Base-by-base conservation (phyloP, 352 stramenopile species). In the Phytophthora sojae region DNA sequence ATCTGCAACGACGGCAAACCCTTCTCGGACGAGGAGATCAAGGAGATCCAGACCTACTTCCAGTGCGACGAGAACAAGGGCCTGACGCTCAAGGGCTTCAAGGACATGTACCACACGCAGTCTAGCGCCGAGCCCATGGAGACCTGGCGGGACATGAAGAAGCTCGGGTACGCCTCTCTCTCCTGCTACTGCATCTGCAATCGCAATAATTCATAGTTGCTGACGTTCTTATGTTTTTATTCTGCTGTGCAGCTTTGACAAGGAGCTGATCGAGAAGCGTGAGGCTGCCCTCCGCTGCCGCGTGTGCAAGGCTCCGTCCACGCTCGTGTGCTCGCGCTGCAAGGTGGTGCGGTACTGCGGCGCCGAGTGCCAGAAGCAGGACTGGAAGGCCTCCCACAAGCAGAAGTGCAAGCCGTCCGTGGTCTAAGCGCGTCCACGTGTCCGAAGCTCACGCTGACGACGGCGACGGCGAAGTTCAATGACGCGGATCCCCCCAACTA, bases 101-200 rank as follows among this genome's bases (percentile, higher is more conserved):
- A 95, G 79, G 89, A 96, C 70, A 96, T 96, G 88, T 96, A 96
- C 85, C 89, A 95, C 79, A 96, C 89, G 72, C 89, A 96, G 76
- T 95, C 89, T 64, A 96, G 89, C 71, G 88, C 88, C 37, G 89
- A 96, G 77, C 86, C 88, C 15, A 88, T 93, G 76, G 89, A 96
- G 82, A 96, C 89, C 52, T 96, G 89, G 89, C 88, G 88, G 69
- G 89, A 96, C 76, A 88, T 96, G 84, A 90, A 93, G 75, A 94
- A 94, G 77, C 88, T 96, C 21, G 87, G 89, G 85, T 96, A 79
- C 55, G 85, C 76, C 42, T 58, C 12, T 11, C 11, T 9, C 50
- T 44, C 14, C 17, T 49, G 42, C 42, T 45, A 12, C 14, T 17
- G 37, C 17, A 9, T 3, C 11, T 30, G 21, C 3, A 35, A 21